phyloP scores from a whole-genome alignment of 352 stramenopile genomes.

The Globisporangium okanoganense region DNA sequence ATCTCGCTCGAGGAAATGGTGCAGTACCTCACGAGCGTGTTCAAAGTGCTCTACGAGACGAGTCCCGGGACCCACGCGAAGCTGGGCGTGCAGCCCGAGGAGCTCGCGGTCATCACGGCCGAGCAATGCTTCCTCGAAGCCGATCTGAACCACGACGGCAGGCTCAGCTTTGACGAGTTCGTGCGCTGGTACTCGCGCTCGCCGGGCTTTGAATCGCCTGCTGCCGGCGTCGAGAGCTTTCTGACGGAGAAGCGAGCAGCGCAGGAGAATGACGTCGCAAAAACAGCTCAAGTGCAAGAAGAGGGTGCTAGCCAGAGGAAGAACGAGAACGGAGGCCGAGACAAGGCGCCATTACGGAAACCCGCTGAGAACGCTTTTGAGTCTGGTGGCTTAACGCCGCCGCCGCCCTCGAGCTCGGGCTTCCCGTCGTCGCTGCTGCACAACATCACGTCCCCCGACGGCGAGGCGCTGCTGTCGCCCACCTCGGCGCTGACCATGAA shows the following conservation, averaged over 20 bases:
- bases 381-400: not conserved
- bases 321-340: conserved; percentile 5
- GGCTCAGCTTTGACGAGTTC: conserved; percentile 86
- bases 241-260: conserved; percentile 11
- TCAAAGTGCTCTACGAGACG: conserved; percentile 85
- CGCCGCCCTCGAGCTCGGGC: conserved; percentile 3
- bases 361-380: not conserved
- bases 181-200: conserved; percentile 78
- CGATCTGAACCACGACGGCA: conserved; percentile 75
- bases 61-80: conserved; percentile 53
- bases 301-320: not conserved
- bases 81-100: conserved; percentile 58
- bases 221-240: conserved; percentile 28
- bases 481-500: conserved; percentile 59
- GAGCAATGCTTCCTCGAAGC: conserved; percentile 85
- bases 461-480: conserved; percentile 39
- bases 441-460: conserved; percentile 30
- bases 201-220: conserved; percentile 37
- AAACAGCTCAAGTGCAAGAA: no score
- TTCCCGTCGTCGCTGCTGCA: conserved; percentile 46
- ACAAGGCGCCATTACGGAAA: not conserved
- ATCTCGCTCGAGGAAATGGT: conserved; percentile 89
- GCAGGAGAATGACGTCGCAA: conserved; percentile 3
- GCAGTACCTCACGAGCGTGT: conserved; percentile 81
- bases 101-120: conserved; percentile 74